Conservation (phyloP, 345 rosid genomes). For the Syzygium grande region DNA sequence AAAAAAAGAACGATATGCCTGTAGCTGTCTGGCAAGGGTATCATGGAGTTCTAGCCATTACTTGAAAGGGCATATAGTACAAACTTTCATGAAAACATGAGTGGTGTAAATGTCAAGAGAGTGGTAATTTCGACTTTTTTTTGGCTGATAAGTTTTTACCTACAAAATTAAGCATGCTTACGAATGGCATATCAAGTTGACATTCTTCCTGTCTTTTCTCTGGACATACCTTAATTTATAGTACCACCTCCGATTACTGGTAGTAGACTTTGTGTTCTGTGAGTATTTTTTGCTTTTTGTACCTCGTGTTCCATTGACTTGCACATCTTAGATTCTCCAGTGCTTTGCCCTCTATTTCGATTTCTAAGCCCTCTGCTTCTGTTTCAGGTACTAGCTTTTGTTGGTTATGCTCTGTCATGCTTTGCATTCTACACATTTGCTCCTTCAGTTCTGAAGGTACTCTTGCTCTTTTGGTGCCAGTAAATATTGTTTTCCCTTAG, state of each 20-base stretch:
- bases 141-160: background rate
- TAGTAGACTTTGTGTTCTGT: background rate
- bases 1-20: background rate
- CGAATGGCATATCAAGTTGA: background rate
- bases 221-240: background rate
- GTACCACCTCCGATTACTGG: background rate
- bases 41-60: background rate
- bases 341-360: background rate
- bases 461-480: background rate
- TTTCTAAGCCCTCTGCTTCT: background rate
- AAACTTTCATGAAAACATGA: background rate
- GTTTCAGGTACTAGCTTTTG: slow-evolving; percentile 26
- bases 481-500: background rate
- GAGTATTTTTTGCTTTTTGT: background rate
- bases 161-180: background rate
- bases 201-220: background rate
- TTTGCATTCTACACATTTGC: slow-evolving; percentile 26
- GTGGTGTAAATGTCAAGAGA: background rate
- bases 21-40: background rate
- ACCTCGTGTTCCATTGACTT: background rate
- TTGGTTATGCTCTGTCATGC: slow-evolving; percentile 20
- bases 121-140: background rate
- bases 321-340: background rate
- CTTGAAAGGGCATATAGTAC: background rate
- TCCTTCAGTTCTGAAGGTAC: slow-evolving; percentile 42